A percentile compares a stretch with the other conserved stretches of the same genome.
Conservation (phyloP, 345 rosid genomes). For the Eucalyptus marginata region DNA sequence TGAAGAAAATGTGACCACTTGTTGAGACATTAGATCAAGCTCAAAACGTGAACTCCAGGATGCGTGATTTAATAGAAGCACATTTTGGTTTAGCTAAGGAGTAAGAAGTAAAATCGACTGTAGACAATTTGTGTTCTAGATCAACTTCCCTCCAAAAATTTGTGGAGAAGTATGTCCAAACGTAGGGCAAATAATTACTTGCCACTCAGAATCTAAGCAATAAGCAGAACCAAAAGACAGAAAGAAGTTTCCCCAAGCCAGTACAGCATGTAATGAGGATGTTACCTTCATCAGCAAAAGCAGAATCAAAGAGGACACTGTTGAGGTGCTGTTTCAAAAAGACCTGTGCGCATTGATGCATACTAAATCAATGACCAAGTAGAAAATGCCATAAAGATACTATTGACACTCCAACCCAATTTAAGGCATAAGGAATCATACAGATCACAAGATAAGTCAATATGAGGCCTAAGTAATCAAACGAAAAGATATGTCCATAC, state of each 20-base stretch:
- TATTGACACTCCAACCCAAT: not conserved
- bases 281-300: slow-evolving; percentile 49
- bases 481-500: not conserved
- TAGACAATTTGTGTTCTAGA: not conserved
- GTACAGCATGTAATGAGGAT: not conserved
- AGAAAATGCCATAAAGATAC: not conserved
- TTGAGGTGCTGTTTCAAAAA: slow-evolving; percentile 93
- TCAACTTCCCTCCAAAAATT: not conserved
- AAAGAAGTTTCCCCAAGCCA: not conserved
- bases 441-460: not conserved
- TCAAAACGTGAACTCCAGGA: not conserved
- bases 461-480: not conserved
- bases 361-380: not conserved
- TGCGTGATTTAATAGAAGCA: not conserved
- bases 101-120: not conserved
- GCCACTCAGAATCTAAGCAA: not conserved
- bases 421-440: not conserved
- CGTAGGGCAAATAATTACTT: not conserved
- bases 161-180: not conserved
- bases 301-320: slow-evolving; percentile 58
- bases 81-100: not conserved
- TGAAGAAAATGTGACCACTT: not conserved
- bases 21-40: not conserved
- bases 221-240: not conserved
- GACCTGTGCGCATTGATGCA: slow-evolving; percentile 32